Evolutionary conservation across 345 rosid species (phyloP).

Genomic region (Brassica rapa): DNA sequence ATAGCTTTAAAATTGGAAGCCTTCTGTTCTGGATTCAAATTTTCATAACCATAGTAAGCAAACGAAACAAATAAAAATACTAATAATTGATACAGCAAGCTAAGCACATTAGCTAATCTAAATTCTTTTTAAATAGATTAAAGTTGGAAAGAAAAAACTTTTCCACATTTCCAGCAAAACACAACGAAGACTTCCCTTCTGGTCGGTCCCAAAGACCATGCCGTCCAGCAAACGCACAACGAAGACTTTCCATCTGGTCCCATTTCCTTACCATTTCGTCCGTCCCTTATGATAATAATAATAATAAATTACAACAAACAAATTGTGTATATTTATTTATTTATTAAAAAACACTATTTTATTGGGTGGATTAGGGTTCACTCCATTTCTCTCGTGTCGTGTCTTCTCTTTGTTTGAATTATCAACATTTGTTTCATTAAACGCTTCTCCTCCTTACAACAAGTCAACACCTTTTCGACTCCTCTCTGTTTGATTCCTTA

Average conservation of each 20-base stretch:
- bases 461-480: not conserved
- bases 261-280: not conserved
- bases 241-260: slow-evolving; percentile 10
- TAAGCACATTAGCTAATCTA: not conserved
- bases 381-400: slow-evolving; percentile 36
- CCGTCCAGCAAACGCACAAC: slow-evolving; percentile 15
- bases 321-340: not conserved
- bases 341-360: not conserved
- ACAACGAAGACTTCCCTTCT: not conserved
- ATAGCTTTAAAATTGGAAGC: not conserved
- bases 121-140: not conserved
- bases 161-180: slow-evolving; percentile 35
- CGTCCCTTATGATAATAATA: not conserved
- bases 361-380: slow-evolving; percentile 45
- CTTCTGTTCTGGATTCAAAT: not conserved
- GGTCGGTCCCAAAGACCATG: not conserved
- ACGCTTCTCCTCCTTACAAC: not conserved
- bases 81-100: slow-evolving; percentile 10
- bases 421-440: slow-evolving; percentile 2
- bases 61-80: not conserved
- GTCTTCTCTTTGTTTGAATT: slow-evolving; percentile 28
- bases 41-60: not conserved
- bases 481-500: slow-evolving; percentile 10
- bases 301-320: slow-evolving; percentile 25
- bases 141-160: not conserved